Percentiles rank a stretch among this genome's conserved stretches.
These are phyloP conservation scores for Phalaenopsis hybrid DNA, from an alignment of 116 monocot genomes.

Conservation along the genomic window DNA sequence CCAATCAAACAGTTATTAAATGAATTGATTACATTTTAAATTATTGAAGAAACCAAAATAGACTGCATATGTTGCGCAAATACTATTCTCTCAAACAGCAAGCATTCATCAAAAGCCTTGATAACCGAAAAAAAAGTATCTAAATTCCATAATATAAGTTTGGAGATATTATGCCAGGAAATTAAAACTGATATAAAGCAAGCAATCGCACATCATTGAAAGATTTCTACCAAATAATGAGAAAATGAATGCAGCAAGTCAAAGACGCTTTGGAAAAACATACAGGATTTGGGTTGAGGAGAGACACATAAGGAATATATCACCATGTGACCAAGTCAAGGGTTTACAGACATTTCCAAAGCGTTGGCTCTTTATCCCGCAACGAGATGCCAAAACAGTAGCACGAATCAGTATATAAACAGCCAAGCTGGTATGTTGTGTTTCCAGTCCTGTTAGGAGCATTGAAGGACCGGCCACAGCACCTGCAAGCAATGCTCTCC, in stretches of 20 bases:
- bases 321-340: conserved; percentile 86
- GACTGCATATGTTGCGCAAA: neutral
- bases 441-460: conserved; percentile 80
- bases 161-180: neutral
- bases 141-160: neutral
- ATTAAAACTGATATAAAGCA: neutral
- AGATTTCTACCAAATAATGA: neutral
- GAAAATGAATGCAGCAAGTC: neutral
- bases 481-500: conserved; percentile 85
- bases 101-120: neutral
- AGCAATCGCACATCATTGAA: neutral
- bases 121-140: neutral
- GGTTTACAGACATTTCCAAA: conserved; percentile 87
- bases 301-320: conserved; percentile 94
- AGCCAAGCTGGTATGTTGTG: conserved; percentile 88
- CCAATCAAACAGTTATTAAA: neutral
- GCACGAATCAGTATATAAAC: conserved; percentile 91
- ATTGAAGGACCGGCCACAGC: conserved; percentile 80
- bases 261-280: conserved; percentile 19
- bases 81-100: neutral
- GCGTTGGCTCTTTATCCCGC: conserved; percentile 89
- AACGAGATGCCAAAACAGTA: conserved; percentile 84
- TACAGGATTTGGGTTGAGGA: conserved; percentile 96
- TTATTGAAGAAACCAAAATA: neutral
- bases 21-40: neutral